Base-by-base conservation (phyloP, 192 early-diverging fungal genomes). In the Linderina pennispora region DNA sequence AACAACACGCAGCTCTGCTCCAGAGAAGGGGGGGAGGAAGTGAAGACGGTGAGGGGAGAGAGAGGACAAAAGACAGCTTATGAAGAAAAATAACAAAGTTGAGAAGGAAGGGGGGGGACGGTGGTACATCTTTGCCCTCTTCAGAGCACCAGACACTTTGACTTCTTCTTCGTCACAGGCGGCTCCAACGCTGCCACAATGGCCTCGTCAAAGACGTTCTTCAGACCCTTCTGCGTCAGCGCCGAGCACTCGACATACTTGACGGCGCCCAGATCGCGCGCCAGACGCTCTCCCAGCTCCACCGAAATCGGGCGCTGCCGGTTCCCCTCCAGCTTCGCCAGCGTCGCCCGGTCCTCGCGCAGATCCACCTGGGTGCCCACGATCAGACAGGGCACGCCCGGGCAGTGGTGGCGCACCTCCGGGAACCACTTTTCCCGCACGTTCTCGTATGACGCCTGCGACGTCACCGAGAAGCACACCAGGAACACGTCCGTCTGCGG, bases 161-260 rank as follows among this genome's bases (percentile, higher is more conserved):
- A 77, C 50, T 81, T 82, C 65, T 82, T 88, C 77, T 83, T 83
- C 42, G 70, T 70, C 8, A 79, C 77, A 18, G 92, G 91, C 15
- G 91, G 92, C 58, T 93, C 91, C 38, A 98, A 64, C 16, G 92
- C 95, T 17, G 93, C 95, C 14, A 95, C 90, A 58, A 98, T 96
- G 13, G 93, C 93, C 74, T 98, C 93, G 61, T 98, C 87, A 75
- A 87, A 98, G 33, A 92, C 91, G 57, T 94, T 94, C 76, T 97
- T 97, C 45, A 97, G 70, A 5, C 93, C 91, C 60, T 82, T 85
- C 57, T 94, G 91, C 46, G 90, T 94, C 58, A 91, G 65, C 23
- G 91, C 91, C 31, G 84, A 88, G 59, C 91, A 96, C 64, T 96
- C 91, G 23, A 96, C 80, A 65, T 92, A 96, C 65, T 94, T 92